Conservation (phyloP, 345 rosid genomes). For the Camelina laxa region DNA sequence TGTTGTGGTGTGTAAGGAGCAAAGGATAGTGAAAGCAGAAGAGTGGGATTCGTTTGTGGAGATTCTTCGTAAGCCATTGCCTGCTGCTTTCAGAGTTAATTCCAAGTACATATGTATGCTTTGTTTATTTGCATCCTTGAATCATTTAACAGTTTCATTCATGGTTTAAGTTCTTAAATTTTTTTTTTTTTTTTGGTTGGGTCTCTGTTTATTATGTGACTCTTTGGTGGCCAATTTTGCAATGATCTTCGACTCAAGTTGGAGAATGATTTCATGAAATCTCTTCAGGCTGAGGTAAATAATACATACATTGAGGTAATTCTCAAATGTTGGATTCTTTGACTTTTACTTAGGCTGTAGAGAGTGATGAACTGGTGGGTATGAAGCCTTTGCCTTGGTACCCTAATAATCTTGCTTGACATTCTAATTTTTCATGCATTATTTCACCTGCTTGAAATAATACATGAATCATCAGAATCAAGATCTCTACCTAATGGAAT, state of each 20-base stretch:
- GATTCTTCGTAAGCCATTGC: slow-evolving; percentile 80
- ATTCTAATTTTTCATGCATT: slow-evolving; percentile 90
- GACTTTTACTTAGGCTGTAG: slow-evolving; percentile 50
- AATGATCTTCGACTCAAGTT: slow-evolving; percentile 67
- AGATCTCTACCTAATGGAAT: slow-evolving; percentile 78
- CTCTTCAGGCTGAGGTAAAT: slow-evolving; percentile 75
- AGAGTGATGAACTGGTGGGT: slow-evolving; percentile 71
- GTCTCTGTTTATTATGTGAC: too few species aligned
- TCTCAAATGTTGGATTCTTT: background rate
- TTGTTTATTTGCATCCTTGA: background rate
- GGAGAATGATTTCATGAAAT: slow-evolving; percentile 79
- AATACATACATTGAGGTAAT: too few species aligned
- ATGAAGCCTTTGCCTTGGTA: slow-evolving; percentile 93
- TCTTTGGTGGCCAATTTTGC: slow-evolving; percentile 82
- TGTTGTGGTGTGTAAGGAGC: slow-evolving; percentile 55
- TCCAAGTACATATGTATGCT: slow-evolving; percentile 62
- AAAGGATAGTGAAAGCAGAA: slow-evolving; percentile 69
- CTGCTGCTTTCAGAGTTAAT: slow-evolving; percentile 94
- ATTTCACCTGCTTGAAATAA: slow-evolving; percentile 89
- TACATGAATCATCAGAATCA: slow-evolving; percentile 66
- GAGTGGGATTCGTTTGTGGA: slow-evolving; percentile 86
- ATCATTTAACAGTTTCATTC: background rate
- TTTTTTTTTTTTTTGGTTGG: too few species aligned
- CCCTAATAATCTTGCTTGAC: slow-evolving; percentile 90
- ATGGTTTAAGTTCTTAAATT: background rate